A percentile compares a stretch with the other conserved stretches of the same genome.
These are phyloP conservation scores for Mentha longifolia DNA, from an alignment of 257 asterid genomes.

Conservation along the genomic window DNA sequence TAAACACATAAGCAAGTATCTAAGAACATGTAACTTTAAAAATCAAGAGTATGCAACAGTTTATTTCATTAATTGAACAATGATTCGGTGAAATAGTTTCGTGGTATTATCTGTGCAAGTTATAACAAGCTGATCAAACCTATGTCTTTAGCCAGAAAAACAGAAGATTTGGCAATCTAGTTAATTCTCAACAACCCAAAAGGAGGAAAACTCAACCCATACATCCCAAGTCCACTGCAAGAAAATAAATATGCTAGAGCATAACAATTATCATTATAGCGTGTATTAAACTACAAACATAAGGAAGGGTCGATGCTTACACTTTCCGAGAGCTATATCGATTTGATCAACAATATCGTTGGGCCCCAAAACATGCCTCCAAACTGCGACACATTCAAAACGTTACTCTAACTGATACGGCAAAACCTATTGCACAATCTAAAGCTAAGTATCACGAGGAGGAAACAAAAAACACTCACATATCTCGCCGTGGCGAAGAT, in stretches of 20 bases:
- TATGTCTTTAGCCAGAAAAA: slow-evolving; percentile 14
- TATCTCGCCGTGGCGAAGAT: slow-evolving; percentile 97
- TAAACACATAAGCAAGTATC: slow-evolving; percentile 24
- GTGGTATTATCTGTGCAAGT: background rate
- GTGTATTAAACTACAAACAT: slow-evolving; percentile 10
- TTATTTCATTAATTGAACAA: slow-evolving; percentile 1
- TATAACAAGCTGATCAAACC: slow-evolving; percentile 26
- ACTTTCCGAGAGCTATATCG: slow-evolving; percentile 85
- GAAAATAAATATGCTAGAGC: slow-evolving; percentile 14
- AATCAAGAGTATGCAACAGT: background rate
- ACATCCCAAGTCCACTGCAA: slow-evolving; percentile 12
- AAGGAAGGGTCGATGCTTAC: slow-evolving; percentile 43
- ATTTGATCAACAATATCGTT: slow-evolving; percentile 74
- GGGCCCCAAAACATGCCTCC: slow-evolving; percentile 96
- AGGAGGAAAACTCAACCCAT: background rate
- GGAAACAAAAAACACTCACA: slow-evolving; percentile 56
- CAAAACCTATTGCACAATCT: background rate
- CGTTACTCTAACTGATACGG: slow-evolving; percentile 13
- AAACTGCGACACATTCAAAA: slow-evolving; percentile 63
- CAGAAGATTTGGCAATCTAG: slow-evolving; percentile 23
- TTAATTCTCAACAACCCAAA: background rate
- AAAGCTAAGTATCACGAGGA: background rate
- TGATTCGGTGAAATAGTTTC: background rate
- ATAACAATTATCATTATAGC: background rate
- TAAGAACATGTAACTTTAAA: slow-evolving; percentile 18